Percentiles rank a stretch among this genome's conserved stretches.
phyloP scores from a whole-genome alignment of 257 asterid genomes.

The Ehretia macrophylla region DNA sequence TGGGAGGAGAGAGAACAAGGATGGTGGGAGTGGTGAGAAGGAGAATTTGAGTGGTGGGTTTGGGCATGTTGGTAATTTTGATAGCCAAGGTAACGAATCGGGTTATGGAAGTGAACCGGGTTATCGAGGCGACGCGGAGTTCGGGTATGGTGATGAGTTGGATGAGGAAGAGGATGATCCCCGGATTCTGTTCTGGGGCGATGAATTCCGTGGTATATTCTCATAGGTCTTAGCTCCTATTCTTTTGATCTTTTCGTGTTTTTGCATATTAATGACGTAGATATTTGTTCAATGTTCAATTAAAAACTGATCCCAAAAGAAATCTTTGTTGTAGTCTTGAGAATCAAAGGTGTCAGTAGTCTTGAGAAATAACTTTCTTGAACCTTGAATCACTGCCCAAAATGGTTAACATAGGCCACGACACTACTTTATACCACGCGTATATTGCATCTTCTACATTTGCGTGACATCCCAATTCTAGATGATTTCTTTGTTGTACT shows the following conservation, averaged over 20 bases:
- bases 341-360: too few species aligned
- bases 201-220: conserved; percentile 67
- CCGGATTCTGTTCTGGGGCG: conserved; percentile 72
- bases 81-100: conserved; percentile 63
- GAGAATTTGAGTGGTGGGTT: conserved; percentile 38
- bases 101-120: conserved; percentile 99
- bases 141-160: conserved; percentile 76
- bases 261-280: background rate
- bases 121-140: conserved; percentile 84
- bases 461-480: too few species aligned
- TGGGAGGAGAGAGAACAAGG: conserved; percentile 42
- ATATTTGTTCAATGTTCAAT: background rate
- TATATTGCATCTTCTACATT: too few species aligned
- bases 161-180: conserved; percentile 79
- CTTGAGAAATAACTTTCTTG: too few species aligned
- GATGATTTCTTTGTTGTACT: too few species aligned
- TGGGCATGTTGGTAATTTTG: conserved; percentile 57
- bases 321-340: background rate
- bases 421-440: too few species aligned
- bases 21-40: conserved; percentile 43
- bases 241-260: conserved; percentile 3
- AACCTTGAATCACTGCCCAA: too few species aligned
- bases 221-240: background rate
- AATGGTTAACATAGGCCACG: too few species aligned
- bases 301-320: too few species aligned